Conservation (phyloP, 1,284 basidiomycete species). For the Hymenochaete sp. region DNA sequence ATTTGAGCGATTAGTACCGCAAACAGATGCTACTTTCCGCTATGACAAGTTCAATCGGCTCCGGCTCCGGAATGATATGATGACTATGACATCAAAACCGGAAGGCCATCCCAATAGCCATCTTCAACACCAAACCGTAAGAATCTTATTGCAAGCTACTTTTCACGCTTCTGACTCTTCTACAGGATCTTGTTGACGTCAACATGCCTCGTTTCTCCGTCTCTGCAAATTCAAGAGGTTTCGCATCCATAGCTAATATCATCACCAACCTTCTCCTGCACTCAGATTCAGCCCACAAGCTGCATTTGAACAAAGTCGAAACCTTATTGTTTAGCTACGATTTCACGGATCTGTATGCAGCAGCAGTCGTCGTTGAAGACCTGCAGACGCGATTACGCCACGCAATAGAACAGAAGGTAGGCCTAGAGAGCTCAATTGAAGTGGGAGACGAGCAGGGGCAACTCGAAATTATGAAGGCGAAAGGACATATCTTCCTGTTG, state of each 20-base stretch:
- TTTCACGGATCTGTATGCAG: constrained; percentile 69
- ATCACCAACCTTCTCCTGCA: constrained; percentile 85
- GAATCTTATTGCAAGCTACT: constrained; percentile 20
- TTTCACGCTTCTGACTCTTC: constrained; percentile 1
- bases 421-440: constrained; percentile 35
- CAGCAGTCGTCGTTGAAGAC: constrained; percentile 61
- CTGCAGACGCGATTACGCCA: constrained; percentile 72
- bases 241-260: constrained; percentile 81
- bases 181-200: constrained; percentile 73
- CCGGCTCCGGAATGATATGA: constrained; percentile 67
- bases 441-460: constrained; percentile 38
- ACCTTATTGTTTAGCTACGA: constrained; percentile 86
- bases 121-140: constrained; percentile 72
- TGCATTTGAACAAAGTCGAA: constrained; percentile 70
- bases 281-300: constrained; percentile 78
- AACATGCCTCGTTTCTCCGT: constrained; percentile 83
- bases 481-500: constrained; percentile 68
- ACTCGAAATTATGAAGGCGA: constrained; percentile 59
- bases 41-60: constrained; percentile 96
- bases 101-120: constrained; percentile 46
- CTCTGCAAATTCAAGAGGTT: constrained; percentile 82
- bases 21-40: constrained; percentile 78
- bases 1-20: constrained; percentile 86
- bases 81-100: constrained; percentile 36
- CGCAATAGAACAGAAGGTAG: constrained; percentile 53